Evolutionary conservation across 176 grass and related monocot genomes (phyloP).

Genomic region (Carex scoparia): DNA sequence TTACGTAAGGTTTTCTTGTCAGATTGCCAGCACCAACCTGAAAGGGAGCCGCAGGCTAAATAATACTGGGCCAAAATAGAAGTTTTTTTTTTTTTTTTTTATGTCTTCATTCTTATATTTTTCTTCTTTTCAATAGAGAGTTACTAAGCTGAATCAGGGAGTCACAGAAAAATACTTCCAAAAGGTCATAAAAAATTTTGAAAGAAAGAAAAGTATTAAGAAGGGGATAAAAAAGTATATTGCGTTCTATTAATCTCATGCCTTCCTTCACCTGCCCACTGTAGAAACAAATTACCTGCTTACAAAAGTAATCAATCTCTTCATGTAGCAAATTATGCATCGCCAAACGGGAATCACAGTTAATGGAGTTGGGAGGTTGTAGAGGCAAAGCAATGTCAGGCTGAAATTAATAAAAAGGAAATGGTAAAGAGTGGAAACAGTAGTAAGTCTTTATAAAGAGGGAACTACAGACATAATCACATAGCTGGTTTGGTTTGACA

Average conservation of each 20-base stretch:
- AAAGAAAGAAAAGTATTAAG: slow-evolving; percentile 11
- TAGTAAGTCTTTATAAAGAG: neutral
- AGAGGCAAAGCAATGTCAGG: slow-evolving; percentile 85
- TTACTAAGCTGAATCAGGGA: too few relatives aligned
- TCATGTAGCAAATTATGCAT: slow-evolving; percentile 86
- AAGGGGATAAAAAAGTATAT: neutral
- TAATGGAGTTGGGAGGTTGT: slow-evolving; percentile 72
- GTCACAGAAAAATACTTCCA: too few relatives aligned
- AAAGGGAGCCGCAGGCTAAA: slow-evolving; percentile 4
- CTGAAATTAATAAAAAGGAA: slow-evolving; percentile 57
- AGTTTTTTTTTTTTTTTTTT: neutral
- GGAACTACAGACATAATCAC: neutral
- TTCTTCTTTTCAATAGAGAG: too few relatives aligned
- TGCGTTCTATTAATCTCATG: neutral
- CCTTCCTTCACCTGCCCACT: neutral
- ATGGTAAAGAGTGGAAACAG: slow-evolving; percentile 23
- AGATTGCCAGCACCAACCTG: slow-evolving; percentile 85
- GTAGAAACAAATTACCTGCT: slow-evolving; percentile 59
- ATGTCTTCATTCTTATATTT: too few relatives aligned
- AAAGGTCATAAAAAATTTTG: neutral
- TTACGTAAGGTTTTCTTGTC: slow-evolving; percentile 73
- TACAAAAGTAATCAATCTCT: slow-evolving; percentile 92
- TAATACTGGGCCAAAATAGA: neutral
- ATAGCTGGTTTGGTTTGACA: neutral
- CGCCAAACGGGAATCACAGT: slow-evolving; percentile 43